These are phyloP conservation scores for Tricholoma hemisulphureum DNA, from an alignment of 768 basidiomycete genomes.

Conservation along the genomic window DNA sequence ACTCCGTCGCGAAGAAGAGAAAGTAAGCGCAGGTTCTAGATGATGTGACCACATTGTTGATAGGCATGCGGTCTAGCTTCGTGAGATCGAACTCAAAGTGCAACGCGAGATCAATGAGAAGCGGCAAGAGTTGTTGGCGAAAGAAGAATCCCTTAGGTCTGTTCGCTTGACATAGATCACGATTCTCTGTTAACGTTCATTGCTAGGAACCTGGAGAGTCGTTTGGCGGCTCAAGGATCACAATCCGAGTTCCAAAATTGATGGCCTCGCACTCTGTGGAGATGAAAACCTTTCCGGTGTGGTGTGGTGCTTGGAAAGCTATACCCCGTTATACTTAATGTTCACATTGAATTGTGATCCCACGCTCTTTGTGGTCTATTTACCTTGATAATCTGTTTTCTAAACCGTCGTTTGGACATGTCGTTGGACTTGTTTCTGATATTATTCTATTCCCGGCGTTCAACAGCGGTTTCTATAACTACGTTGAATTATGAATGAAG, in stretches of 20 bases:
- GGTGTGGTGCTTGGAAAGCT: slow-evolving; percentile 6
- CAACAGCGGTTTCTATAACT: neutral
- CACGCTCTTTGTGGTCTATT: slow-evolving; percentile 19
- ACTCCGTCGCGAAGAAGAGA: slow-evolving; percentile 94
- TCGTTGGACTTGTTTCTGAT: slow-evolving; percentile 24
- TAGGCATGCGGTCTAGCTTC: slow-evolving; percentile 51
- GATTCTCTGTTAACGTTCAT: slow-evolving; percentile 6
- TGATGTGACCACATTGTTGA: slow-evolving; percentile 8
- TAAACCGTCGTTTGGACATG: slow-evolving; percentile 35
- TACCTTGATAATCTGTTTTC: slow-evolving; percentile 28
- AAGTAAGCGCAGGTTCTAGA: slow-evolving; percentile 44
- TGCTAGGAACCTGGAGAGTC: slow-evolving; percentile 81
- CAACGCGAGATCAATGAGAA: slow-evolving; percentile 98
- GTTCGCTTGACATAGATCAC: slow-evolving; percentile 1
- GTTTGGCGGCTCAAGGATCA: slow-evolving; percentile 85
- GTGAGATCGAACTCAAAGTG: slow-evolving; percentile 97
- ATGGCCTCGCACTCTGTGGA: slow-evolving; percentile 18
- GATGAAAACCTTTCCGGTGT: slow-evolving; percentile 2
- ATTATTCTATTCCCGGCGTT: neutral
- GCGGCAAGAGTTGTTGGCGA: slow-evolving; percentile 92
- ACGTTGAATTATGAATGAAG: neutral
- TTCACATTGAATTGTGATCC: slow-evolving; percentile 4
- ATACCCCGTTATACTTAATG: slow-evolving; percentile 17
- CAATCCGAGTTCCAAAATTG: slow-evolving; percentile 76
- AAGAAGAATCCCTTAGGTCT: slow-evolving; percentile 89